Evolutionary conservation across 768 basidiomycete species (phyloP).

Genomic region (Lactarius trivialis): DNA sequence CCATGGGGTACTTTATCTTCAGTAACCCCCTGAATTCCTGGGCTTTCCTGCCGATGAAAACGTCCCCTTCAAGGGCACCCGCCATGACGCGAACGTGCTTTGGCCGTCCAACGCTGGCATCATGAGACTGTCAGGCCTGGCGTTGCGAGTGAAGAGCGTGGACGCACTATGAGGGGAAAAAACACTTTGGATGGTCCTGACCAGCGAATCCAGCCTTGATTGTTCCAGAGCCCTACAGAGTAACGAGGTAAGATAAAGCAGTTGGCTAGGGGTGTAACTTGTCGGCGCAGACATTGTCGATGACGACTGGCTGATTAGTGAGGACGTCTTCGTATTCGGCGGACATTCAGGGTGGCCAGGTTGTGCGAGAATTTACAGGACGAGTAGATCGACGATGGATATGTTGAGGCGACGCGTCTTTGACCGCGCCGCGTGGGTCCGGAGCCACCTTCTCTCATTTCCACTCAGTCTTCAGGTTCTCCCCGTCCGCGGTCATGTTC

Average conservation of each 20-base stretch:
- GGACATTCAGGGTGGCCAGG: conserved; percentile 45
- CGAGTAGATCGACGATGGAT: neutral
- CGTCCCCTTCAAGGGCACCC: conserved; percentile 91
- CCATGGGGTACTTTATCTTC: conserved; percentile 99
- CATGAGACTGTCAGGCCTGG: neutral
- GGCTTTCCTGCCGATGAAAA: conserved; percentile 91
- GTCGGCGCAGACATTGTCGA: conserved; percentile 77
- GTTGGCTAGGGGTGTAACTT: conserved; percentile 13
- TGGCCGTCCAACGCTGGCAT: conserved; percentile 80
- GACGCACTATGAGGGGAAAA: conserved; percentile 97
- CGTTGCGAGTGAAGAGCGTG: conserved; percentile 26
- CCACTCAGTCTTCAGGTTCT: neutral
- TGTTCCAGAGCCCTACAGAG: conserved; percentile 86
- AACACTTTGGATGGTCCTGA: conserved; percentile 98
- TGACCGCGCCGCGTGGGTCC: neutral
- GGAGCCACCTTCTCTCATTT: neutral
- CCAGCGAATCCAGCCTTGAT: conserved; percentile 99
- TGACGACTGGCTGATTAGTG: conserved; percentile 98
- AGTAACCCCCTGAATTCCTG: conserved; percentile 94
- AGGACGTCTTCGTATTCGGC: conserved; percentile 89
- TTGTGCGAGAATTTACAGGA: neutral
- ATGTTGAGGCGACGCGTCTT: conserved; percentile 1
- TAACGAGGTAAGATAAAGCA: conserved; percentile 22
- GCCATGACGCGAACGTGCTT: conserved; percentile 99
- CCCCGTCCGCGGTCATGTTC: neutral